These are phyloP conservation scores for Colletotrichum liaoningense DNA, from an alignment of 2,329 filamentous ascomycete genomes.

Conservation along the genomic window DNA sequence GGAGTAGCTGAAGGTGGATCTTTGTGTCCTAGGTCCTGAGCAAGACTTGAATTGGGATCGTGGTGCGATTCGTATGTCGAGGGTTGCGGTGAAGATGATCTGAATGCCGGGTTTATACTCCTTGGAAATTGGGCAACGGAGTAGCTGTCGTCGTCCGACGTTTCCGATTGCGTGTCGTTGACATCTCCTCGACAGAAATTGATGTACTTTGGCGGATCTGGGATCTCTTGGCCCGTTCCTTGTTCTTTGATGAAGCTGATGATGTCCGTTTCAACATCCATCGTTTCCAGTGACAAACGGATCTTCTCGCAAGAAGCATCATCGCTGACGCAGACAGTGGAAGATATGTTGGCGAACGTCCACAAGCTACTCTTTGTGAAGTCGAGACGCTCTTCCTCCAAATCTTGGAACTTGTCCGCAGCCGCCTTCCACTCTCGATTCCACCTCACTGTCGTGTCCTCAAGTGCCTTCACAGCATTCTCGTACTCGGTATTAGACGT, in stretches of 20 bases:
- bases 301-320: conserved; percentile 98
- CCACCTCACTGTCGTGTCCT: conserved; percentile 96
- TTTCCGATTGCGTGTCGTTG: conserved; percentile 83
- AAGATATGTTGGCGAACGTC: conserved; percentile 97
- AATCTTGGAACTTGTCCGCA: conserved; percentile 98
- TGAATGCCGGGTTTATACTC: conserved; percentile 94
- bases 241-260: conserved; percentile 85
- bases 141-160: conserved; percentile 88
- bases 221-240: conserved; percentile 97
- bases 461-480: conserved; percentile 88
- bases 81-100: conserved; percentile 95
- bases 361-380: conserved; percentile 98
- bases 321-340: conserved; percentile 97
- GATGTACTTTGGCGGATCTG: conserved; percentile 96
- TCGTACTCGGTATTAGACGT: conserved; percentile 95
- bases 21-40: conserved; percentile 69
- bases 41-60: conserved; percentile 81
- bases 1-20: conserved; percentile 3
- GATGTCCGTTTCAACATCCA: conserved; percentile 98
- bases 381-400: conserved; percentile 96
- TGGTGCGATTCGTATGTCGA: conserved; percentile 94
- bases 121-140: conserved; percentile 96
- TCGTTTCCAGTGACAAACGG: conserved; percentile 89
- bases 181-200: conserved; percentile 95
- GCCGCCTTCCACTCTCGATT: conserved; percentile 98